Conservation (phyloP, 345 rosid species). For the Gossypioides kirkii region DNA sequence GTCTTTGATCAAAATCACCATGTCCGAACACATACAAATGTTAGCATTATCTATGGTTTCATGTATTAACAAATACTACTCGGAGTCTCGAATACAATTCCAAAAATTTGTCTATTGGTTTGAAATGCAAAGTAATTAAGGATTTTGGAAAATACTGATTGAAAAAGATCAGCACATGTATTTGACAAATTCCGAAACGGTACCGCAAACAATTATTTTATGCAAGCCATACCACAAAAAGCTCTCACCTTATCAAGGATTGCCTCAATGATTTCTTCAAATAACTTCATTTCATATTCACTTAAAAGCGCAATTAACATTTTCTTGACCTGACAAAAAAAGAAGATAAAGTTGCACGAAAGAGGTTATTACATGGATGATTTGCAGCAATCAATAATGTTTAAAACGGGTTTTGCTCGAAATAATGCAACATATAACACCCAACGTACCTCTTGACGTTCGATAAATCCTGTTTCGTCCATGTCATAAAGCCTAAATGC, state of each 20-base stretch:
- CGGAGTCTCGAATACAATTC: no score
- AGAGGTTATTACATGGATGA: neutral
- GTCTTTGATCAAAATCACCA: conserved; percentile 7
- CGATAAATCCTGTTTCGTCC: conserved; percentile 87
- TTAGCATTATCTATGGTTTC: neutral
- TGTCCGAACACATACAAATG: neutral
- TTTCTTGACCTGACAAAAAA: conserved; percentile 78
- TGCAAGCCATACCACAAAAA: neutral
- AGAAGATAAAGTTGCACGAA: conserved; percentile 24
- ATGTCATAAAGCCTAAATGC: conserved; percentile 91
- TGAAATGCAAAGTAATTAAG: no score
- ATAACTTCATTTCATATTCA: conserved; percentile 92
- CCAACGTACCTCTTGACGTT: conserved; percentile 76
- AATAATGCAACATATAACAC: neutral
- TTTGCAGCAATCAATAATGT: neutral
- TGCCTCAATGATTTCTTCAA: conserved; percentile 89
- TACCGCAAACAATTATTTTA: neutral
- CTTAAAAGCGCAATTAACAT: conserved; percentile 93
- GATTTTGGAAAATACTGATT: neutral
- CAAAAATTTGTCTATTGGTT: no score
- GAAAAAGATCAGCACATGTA: neutral
- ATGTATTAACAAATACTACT: no score
- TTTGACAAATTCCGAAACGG: neutral
- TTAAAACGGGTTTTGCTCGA: neutral
- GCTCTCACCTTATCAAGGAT: conserved; percentile 84